A percentile compares a stretch with the other conserved stretches of the same genome.
Conservation (phyloP, 129 eudicot genomes). For the Saussurea involucrata region DNA sequence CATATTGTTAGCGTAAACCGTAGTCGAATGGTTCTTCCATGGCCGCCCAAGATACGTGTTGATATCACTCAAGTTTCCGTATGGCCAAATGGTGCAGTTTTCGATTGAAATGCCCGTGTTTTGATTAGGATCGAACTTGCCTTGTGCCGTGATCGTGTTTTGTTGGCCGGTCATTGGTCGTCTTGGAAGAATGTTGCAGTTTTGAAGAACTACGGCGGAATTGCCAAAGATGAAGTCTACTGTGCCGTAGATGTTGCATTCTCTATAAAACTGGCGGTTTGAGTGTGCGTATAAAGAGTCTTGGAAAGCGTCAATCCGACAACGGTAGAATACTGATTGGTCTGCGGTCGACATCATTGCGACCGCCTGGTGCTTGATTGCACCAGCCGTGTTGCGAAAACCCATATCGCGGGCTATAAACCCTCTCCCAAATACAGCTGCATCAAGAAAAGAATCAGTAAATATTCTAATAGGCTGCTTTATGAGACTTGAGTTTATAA, state of each 20-base stretch:
- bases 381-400: conserved; percentile 56
- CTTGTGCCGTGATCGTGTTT: conserved; percentile 56
- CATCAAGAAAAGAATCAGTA: neutral
- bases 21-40: conserved; percentile 51
- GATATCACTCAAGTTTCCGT: conserved; percentile 22
- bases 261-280: conserved; percentile 61
- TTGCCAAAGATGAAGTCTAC: conserved; percentile 60
- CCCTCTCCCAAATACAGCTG: conserved; percentile 50
- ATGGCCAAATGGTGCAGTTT: conserved; percentile 34
- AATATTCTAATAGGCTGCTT: neutral
- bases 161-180: conserved; percentile 48
- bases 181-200: conserved; percentile 43
- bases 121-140: conserved; percentile 44
- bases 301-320: conserved; percentile 48
- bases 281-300: conserved; percentile 56
- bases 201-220: conserved; percentile 47
- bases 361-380: conserved; percentile 56
- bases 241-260: conserved; percentile 55
- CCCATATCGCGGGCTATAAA: conserved; percentile 60
- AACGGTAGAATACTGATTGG: conserved; percentile 45
- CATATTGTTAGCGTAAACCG: conserved; percentile 25
- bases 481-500: neutral
- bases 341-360: conserved; percentile 51
- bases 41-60: conserved; percentile 48
- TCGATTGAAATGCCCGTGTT: conserved; percentile 52